phyloP scores from a whole-genome alignment of 371 early-diverging fungal species.

The Smittium culicis region DNA sequence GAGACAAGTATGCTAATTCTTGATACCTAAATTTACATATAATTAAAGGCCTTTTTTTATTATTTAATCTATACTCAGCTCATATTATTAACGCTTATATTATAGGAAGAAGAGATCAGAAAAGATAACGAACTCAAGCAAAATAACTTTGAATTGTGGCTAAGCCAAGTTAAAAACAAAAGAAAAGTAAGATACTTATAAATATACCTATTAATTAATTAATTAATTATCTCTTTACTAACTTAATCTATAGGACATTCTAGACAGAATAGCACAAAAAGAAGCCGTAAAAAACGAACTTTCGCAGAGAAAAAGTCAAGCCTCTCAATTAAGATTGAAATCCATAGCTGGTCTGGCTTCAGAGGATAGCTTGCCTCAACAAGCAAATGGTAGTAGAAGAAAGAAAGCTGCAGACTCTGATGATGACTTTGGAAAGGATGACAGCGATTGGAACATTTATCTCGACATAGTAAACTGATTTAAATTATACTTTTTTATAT shows the following conservation, averaged over 20 bases:
- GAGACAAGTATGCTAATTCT: slow-evolving; percentile 22
- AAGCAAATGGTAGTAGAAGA: slow-evolving; percentile 17
- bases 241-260: slow-evolving; percentile 24
- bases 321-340: slow-evolving; percentile 70
- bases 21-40: neutral
- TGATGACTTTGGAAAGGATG: slow-evolving; percentile 85
- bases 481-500: too few species aligned
- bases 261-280: slow-evolving; percentile 47
- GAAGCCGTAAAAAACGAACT: slow-evolving; percentile 57
- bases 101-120: slow-evolving; percentile 41
- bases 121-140: slow-evolving; percentile 56
- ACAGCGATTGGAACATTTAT: slow-evolving; percentile 84
- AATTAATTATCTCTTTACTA: neutral
- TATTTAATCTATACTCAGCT: too few species aligned
- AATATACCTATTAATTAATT: slow-evolving; percentile 7
- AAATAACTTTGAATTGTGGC: slow-evolving; percentile 56
- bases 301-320: slow-evolving; percentile 68
- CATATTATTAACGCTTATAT: too few species aligned
- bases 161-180: slow-evolving; percentile 46
- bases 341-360: slow-evolving; percentile 65
- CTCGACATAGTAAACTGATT: slow-evolving; percentile 58
- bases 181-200: slow-evolving; percentile 32
- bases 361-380: slow-evolving; percentile 16
- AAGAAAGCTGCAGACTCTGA: slow-evolving; percentile 34
- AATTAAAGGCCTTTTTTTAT: neutral